These are phyloP conservation scores for Actinomortierella ambigua DNA, from an alignment of 371 early-diverging fungal genomes.

Conservation along the genomic window DNA sequence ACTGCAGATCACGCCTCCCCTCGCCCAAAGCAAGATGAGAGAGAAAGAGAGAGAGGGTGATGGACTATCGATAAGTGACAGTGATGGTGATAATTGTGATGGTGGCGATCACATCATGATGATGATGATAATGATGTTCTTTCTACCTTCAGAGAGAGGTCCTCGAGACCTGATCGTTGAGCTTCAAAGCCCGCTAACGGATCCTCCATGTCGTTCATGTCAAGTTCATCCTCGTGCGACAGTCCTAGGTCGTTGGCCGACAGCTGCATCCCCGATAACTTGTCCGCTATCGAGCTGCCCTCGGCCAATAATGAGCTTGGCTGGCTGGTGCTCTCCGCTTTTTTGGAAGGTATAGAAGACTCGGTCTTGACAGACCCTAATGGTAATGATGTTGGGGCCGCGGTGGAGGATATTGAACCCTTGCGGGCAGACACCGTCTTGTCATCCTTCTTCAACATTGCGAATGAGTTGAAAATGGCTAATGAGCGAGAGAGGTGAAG, in stretches of 20 bases:
- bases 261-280: too few species aligned
- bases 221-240: conserved; percentile 26
- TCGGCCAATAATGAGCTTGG: conserved; percentile 4
- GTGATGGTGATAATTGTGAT: too few species aligned
- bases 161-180: conserved; percentile 42
- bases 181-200: conserved; percentile 48
- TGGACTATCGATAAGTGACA: background rate
- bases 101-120: too few species aligned
- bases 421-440: conserved; percentile 30
- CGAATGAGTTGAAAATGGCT: too few species aligned
- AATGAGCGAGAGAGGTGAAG: too few species aligned
- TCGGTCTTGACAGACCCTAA: too few species aligned
- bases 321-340: too few species aligned
- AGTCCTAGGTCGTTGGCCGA: background rate
- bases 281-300: background rate
- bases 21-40: too few species aligned
- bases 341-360: too few species aligned
- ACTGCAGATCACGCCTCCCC: too few species aligned
- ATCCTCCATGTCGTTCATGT: conserved; percentile 43
- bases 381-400: conserved; percentile 4
- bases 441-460: conserved; percentile 42
- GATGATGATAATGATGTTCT: too few species aligned
- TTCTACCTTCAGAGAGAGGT: conserved; percentile 38
- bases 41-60: background rate
- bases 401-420: conserved; percentile 21